Evolutionary conservation across 768 basidiomycete species (phyloP).

Genomic region (Lyophyllum semitale): DNA sequence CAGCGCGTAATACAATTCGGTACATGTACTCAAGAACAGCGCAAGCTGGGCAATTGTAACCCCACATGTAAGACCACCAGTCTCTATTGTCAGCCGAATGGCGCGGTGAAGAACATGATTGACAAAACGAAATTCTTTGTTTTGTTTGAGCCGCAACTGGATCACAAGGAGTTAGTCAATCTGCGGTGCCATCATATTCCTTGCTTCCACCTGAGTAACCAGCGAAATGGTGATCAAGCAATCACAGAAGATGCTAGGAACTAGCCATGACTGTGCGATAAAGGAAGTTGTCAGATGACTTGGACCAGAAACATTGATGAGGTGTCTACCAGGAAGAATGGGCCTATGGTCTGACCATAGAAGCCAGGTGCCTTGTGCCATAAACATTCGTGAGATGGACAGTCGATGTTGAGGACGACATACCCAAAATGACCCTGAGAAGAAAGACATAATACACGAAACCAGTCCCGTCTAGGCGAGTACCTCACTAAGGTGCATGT

Average conservation of each 20-base stretch:
- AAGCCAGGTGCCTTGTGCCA: too few species aligned
- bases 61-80: background rate
- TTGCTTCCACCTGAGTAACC: background rate
- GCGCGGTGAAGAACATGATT: background rate
- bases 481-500: background rate
- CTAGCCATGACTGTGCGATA: background rate
- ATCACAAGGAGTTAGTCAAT: too few species aligned
- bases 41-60: background rate
- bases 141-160: background rate
- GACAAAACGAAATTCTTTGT: background rate
- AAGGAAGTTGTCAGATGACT: background rate
- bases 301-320: background rate
- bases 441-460: background rate
- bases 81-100: constrained; percentile 1
- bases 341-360: too few species aligned
- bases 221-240: background rate
- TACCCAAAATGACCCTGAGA: background rate
- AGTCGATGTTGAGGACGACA: background rate
- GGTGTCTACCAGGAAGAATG: too few species aligned
- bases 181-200: too few species aligned
- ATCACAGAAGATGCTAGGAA: background rate
- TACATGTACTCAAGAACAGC: background rate
- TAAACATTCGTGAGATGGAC: background rate
- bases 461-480: background rate
- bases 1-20: background rate